A percentile compares a stretch with the other conserved stretches of the same genome.
These are phyloP conservation scores for Hagleromyces aurorensis DNA, from an alignment of 805 yeast genomes.

Conservation along the genomic window DNA sequence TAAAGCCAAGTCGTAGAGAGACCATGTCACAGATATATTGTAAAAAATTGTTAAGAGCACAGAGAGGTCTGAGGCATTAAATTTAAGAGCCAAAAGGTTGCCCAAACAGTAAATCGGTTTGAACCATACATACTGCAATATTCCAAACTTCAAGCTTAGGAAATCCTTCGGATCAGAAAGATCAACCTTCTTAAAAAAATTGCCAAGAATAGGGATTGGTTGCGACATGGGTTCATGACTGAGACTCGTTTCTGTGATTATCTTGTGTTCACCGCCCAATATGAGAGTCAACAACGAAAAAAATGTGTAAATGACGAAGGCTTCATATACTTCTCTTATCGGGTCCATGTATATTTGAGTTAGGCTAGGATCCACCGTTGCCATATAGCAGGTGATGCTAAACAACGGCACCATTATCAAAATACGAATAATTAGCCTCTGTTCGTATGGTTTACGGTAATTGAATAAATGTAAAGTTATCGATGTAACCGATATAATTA, in stretches of 20 bases:
- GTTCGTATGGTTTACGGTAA: constrained; percentile 85
- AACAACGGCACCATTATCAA: constrained; percentile 76
- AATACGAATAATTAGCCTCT: constrained; percentile 75
- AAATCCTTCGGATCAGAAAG: constrained; percentile 81
- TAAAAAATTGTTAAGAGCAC: constrained; percentile 57
- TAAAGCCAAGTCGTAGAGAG: constrained; percentile 76
- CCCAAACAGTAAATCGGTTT: constrained; percentile 73
- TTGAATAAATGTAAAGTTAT: constrained; percentile 52
- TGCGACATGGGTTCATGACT: constrained; percentile 68
- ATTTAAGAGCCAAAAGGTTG: constrained; percentile 38
- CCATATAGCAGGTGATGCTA: constrained; percentile 59
- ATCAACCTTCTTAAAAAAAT: constrained; percentile 53
- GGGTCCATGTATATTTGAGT: constrained; percentile 54
- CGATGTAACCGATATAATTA: constrained; percentile 37
- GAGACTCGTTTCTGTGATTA: constrained; percentile 55
- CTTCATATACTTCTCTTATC: constrained; percentile 83
- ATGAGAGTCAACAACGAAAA: constrained; percentile 73
- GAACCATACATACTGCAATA: constrained; percentile 91
- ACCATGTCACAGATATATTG: constrained; percentile 71
- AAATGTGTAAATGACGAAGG: constrained; percentile 91
- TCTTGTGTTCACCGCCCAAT: constrained; percentile 87
- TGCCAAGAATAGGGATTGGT: constrained; percentile 43
- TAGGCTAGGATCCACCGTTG: constrained; percentile 40
- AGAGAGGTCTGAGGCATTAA: constrained; percentile 42
- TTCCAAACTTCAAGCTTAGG: constrained; percentile 69